Conservation (phyloP, 2,329 filamentous ascomycete genomes). For the Pseudogymnoascus sp. region DNA sequence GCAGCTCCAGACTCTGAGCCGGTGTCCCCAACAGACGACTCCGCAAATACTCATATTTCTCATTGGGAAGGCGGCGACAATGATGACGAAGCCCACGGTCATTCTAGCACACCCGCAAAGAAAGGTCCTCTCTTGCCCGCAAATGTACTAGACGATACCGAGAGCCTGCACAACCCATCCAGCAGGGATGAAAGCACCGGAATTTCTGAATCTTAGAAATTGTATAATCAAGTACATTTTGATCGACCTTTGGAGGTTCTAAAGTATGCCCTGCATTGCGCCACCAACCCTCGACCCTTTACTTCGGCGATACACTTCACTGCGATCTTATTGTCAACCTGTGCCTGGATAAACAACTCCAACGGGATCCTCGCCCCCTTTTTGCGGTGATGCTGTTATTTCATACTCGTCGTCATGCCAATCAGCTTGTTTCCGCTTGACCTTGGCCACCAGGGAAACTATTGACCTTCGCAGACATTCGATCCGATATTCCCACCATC, state of each 20-base stretch:
- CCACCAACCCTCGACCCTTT: not conserved
- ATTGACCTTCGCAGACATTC: not conserved
- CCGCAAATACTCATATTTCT: not conserved
- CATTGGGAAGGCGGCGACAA: not conserved
- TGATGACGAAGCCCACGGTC: not conserved
- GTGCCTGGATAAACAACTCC: not conserved
- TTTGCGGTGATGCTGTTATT: not conserved
- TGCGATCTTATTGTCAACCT: not conserved
- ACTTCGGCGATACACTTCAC: not conserved
- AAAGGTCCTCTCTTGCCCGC: not conserved
- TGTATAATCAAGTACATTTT: not conserved
- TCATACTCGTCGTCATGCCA: not conserved
- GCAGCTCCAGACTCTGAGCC: constrained; percentile 57
- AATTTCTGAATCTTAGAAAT: not conserved
- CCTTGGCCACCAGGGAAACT: not conserved
- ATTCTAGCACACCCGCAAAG: too few species aligned
- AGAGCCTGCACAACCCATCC: not conserved
- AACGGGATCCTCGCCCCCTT: not conserved
- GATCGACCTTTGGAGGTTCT: not conserved
- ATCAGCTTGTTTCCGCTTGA: not conserved
- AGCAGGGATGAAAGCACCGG: not conserved
- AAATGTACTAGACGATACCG: not conserved
- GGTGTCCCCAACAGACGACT: constrained; percentile 38
- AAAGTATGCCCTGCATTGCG: not conserved
- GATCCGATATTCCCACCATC: not conserved